These are phyloP conservation scores for Backusella parvicylindrica DNA, from an alignment of 192 early-diverging fungal genomes.

Conservation along the genomic window DNA sequence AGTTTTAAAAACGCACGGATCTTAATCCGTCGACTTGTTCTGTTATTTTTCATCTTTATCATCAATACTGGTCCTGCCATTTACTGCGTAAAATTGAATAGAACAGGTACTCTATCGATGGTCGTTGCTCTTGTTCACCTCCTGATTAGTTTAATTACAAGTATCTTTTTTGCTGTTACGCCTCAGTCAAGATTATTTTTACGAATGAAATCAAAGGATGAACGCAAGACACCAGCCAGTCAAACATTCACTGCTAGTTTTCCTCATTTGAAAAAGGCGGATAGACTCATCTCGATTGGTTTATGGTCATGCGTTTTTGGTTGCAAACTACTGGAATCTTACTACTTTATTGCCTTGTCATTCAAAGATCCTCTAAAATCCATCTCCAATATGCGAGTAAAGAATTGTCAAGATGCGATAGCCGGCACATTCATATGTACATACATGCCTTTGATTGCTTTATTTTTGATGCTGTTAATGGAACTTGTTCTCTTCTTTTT, in stretches of 20 bases:
- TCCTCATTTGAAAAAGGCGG: slow-evolving; percentile 58
- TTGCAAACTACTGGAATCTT: slow-evolving; percentile 78
- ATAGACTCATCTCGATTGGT: slow-evolving; percentile 66
- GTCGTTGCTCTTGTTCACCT: slow-evolving; percentile 69
- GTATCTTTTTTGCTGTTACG: slow-evolving; percentile 60
- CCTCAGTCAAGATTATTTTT: slow-evolving; percentile 61
- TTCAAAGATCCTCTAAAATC: slow-evolving; percentile 73
- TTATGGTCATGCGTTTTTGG: slow-evolving; percentile 73
- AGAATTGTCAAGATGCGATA: slow-evolving; percentile 58
- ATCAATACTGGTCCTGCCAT: slow-evolving; percentile 66
- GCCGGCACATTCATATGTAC: slow-evolving; percentile 55
- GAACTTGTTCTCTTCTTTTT: slow-evolving; percentile 78
- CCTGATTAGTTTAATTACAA: slow-evolving; percentile 63
- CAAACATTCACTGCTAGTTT: slow-evolving; percentile 75
- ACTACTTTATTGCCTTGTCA: slow-evolving; percentile 77
- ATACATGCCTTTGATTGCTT: slow-evolving; percentile 65
- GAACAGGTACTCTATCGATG: slow-evolving; percentile 40
- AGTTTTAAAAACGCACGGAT: slow-evolving; percentile 51
- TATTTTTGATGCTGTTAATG: slow-evolving; percentile 69
- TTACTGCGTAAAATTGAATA: slow-evolving; percentile 51
- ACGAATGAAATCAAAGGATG: slow-evolving; percentile 24
- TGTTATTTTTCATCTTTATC: slow-evolving; percentile 60
- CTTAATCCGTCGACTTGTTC: slow-evolving; percentile 48
- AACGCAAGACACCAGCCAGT: slow-evolving; percentile 42
- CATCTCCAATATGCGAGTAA: slow-evolving; percentile 42